Evolutionary conservation across 1,284 basidiomycete genomes (phyloP).

Genomic region (Farysia itapuensis): DNA sequence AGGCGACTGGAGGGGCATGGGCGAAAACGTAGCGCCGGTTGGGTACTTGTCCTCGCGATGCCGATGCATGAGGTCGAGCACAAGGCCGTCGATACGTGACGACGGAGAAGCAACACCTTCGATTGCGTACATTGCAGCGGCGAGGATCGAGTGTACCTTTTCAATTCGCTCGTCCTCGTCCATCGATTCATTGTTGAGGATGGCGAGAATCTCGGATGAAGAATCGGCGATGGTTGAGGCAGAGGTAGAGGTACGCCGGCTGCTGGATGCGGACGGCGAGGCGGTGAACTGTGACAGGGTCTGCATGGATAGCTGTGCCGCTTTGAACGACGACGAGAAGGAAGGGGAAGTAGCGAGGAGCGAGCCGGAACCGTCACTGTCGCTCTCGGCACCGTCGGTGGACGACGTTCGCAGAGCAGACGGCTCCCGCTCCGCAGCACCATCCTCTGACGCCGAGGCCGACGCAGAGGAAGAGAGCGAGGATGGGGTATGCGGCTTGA

Average conservation of each 20-base stretch:
- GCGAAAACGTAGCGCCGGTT: conserved; percentile 32
- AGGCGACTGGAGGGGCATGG: conserved; percentile 31
- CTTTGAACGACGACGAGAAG: conserved; percentile 37
- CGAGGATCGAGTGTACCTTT: conserved; percentile 38
- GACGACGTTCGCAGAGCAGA: conserved; percentile 7
- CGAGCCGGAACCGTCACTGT: conserved; percentile 12
- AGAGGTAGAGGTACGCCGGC: conserved; percentile 21
- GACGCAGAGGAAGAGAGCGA: conserved; percentile 40
- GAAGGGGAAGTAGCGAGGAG: conserved; percentile 30
- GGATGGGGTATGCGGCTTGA: conserved; percentile 36
- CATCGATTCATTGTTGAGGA: conserved; percentile 31
- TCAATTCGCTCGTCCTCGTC: conserved; percentile 51
- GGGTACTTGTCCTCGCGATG: conserved; percentile 47
- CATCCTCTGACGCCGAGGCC: conserved; percentile 41
- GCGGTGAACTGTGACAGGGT: conserved; percentile 23
- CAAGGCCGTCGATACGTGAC: conserved; percentile 43
- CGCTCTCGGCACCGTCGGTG: background rate
- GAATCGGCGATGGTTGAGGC: conserved; percentile 11
- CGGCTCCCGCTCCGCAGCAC: conserved; percentile 6
- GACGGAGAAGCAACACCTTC: conserved; percentile 38
- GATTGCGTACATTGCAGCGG: conserved; percentile 20
- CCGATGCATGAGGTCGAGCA: conserved; percentile 49
- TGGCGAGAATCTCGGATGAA: conserved; percentile 28
- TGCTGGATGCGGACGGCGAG: conserved; percentile 14
- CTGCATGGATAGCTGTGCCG: conserved; percentile 34